Percentiles rank a stretch among this genome's conserved stretches.
These are phyloP conservation scores for Thielaviopsis euricoi DNA, from an alignment of 2,329 filamentous ascomycete genomes.

Conservation along the genomic window DNA sequence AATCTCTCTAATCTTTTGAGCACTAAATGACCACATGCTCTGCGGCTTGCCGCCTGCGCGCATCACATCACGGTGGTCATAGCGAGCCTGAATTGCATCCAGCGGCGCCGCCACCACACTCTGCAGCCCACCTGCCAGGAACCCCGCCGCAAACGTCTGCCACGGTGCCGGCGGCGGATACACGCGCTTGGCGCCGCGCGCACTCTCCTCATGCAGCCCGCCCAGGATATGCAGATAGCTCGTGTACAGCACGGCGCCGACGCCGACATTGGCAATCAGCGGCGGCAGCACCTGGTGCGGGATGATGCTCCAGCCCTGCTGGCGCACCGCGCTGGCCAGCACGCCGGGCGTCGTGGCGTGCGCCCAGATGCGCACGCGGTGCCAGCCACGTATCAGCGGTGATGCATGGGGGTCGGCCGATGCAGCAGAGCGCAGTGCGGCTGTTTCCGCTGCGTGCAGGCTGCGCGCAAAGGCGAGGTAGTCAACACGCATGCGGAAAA, in stretches of 20 bases:
- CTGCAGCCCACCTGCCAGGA: constrained; percentile 52
- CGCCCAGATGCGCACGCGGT: constrained; percentile 31
- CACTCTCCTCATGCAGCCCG: constrained; percentile 47
- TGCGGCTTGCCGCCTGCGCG: constrained; percentile 20
- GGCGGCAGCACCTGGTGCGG: constrained; percentile 65
- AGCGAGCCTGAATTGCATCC: constrained; percentile 59
- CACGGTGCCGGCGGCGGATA: constrained; percentile 50
- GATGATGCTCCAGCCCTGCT: constrained; percentile 58
- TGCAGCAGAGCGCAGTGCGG: constrained; percentile 18
- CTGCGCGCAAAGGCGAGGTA: constrained; percentile 46
- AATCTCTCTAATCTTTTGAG: constrained; percentile 48
- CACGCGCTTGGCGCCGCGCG: constrained; percentile 37
- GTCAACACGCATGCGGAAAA: constrained; percentile 80
- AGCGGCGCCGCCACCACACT: constrained; percentile 57
- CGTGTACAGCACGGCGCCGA: constrained; percentile 61
- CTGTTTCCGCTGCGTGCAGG: constrained; percentile 5
- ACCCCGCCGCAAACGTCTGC: constrained; percentile 53
- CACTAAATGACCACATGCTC: constrained; percentile 59
- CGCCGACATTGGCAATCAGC: constrained; percentile 54
- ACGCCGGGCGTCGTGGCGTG: constrained; percentile 54
- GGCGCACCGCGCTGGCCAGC: constrained; percentile 46
- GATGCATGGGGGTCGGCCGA: not conserved
- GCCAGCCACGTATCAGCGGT: not conserved
- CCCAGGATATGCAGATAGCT: constrained; percentile 57
- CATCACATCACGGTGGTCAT: constrained; percentile 39